Conservation (phyloP, 106 monocot species). For the Hemerocallis citrina region DNA sequence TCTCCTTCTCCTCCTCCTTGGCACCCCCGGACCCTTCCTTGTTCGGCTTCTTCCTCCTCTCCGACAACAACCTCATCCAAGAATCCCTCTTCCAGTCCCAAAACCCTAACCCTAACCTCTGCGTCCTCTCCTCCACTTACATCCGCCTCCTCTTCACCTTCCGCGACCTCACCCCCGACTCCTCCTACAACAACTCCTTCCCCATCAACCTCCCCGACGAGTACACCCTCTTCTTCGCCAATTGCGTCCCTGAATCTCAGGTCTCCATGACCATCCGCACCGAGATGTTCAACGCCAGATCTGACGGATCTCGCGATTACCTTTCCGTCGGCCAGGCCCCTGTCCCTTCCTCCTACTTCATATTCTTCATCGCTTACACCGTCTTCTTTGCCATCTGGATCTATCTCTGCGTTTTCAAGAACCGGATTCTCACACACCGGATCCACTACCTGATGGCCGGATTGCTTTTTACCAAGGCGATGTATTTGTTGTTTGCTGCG, state of each 20-base stretch:
- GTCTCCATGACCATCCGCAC: slow-evolving; percentile 59
- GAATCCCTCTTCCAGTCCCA: slow-evolving; percentile 33
- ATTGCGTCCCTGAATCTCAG: slow-evolving; percentile 29
- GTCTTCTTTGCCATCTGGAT: slow-evolving; percentile 52
- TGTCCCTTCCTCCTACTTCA: slow-evolving; percentile 45
- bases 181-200: slow-evolving; percentile 30
- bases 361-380: slow-evolving; percentile 51
- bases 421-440: slow-evolving; percentile 35
- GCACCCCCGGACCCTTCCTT: not conserved
- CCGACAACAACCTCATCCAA: slow-evolving; percentile 51
- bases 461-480: slow-evolving; percentile 48
- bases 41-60: slow-evolving; percentile 72
- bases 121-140: slow-evolving; percentile 49
- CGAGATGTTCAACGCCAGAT: slow-evolving; percentile 50
- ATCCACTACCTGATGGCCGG: slow-evolving; percentile 85
- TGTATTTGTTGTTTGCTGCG: slow-evolving; percentile 62
- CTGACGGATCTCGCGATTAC: slow-evolving; percentile 44
- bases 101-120: slow-evolving; percentile 13
- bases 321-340: slow-evolving; percentile 60
- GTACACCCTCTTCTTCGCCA: slow-evolving; percentile 69
- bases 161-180: slow-evolving; percentile 23
- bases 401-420: slow-evolving; percentile 36
- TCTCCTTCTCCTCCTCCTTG: slow-evolving; percentile 24
- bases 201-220: slow-evolving; percentile 58
- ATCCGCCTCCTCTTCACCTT: slow-evolving; percentile 61